These are phyloP conservation scores for Bullera alba DNA, from an alignment of 768 basidiomycete genomes.

Conservation along the genomic window DNA sequence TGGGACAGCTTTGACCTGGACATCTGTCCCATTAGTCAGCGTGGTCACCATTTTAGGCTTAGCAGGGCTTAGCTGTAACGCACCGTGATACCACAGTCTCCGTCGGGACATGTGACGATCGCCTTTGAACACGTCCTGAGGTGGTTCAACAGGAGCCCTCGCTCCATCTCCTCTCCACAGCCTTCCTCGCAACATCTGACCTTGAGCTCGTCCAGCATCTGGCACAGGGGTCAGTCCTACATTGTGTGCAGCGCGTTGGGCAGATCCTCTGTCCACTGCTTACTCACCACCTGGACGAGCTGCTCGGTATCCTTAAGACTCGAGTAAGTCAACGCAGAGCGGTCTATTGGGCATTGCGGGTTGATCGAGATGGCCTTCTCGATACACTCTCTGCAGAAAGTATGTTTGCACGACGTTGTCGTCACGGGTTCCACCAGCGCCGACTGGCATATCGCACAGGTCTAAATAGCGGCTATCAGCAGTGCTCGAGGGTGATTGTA, in stretches of 20 bases:
- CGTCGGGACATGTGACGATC: constrained; percentile 22
- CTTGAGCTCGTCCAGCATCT: constrained; percentile 36
- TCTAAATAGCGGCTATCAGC: constrained; percentile 2
- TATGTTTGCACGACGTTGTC: constrained; percentile 69
- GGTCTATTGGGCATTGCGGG: constrained; percentile 75
- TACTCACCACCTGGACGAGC: constrained; percentile 31
- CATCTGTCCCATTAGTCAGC: constrained; percentile 16
- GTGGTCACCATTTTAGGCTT: background rate
- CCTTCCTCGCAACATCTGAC: constrained; percentile 24
- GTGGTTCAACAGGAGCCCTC: constrained; percentile 25
- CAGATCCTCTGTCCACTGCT: constrained; percentile 5
- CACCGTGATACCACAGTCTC: constrained; percentile 26
- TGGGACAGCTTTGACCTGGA: constrained; percentile 18
- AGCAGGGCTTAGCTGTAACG: constrained; percentile 4
- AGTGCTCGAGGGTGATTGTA: background rate
- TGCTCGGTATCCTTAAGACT: constrained; percentile 26
- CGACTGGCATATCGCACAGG: constrained; percentile 37
- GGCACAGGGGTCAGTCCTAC: background rate
- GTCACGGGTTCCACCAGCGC: constrained; percentile 63
- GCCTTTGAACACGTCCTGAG: constrained; percentile 21
- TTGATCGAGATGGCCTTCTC: constrained; percentile 60
- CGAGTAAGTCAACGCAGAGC: constrained; percentile 54
- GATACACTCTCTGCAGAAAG: constrained; percentile 80
- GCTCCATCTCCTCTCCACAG: constrained; percentile 27
- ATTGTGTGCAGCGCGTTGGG: background rate